A percentile compares a stretch with the other conserved stretches of the same genome.
Conservation (phyloP, 495 filamentous ascomycete species). For the Xylaria bambusicola region DNA sequence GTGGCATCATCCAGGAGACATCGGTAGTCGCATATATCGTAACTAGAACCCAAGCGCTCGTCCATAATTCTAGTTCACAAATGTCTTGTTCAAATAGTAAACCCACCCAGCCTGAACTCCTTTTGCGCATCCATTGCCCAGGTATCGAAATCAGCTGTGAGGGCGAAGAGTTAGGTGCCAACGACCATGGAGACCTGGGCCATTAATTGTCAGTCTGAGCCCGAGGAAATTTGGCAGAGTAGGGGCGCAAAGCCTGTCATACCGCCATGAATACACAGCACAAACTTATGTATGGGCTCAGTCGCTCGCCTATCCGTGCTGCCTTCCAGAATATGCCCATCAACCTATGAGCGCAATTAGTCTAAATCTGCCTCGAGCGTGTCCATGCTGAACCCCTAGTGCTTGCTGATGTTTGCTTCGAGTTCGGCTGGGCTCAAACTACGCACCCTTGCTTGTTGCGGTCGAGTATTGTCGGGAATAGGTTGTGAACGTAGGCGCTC, state of each 20-base stretch:
- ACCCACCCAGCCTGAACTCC: slow-evolving; percentile 6
- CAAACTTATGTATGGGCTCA: slow-evolving; percentile 94
- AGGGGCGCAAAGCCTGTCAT: slow-evolving; percentile 17
- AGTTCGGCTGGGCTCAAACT: not conserved
- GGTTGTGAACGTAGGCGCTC: slow-evolving; percentile 84
- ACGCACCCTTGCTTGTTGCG: slow-evolving; percentile 85
- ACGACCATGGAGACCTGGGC: slow-evolving; percentile 31
- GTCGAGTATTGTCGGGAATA: slow-evolving; percentile 90
- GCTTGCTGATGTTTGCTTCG: not conserved
- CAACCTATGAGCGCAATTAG: slow-evolving; percentile 51
- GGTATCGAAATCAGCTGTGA: slow-evolving; percentile 6
- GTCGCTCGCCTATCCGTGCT: slow-evolving; percentile 85
- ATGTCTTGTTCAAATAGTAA: not conserved
- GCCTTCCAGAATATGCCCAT: slow-evolving; percentile 97
- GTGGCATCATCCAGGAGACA: not conserved
- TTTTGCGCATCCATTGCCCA: not conserved
- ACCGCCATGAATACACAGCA: slow-evolving; percentile 96
- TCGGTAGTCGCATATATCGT: not conserved
- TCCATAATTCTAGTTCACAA: not conserved
- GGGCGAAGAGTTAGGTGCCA: slow-evolving; percentile 9
- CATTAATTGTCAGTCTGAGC: not conserved
- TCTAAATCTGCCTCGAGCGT: not conserved
- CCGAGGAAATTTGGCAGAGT: not conserved
- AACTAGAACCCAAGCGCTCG: not conserved
- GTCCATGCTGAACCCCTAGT: not conserved